Conservation (phyloP, 768 basidiomycete genomes). For the Bullera alba region DNA sequence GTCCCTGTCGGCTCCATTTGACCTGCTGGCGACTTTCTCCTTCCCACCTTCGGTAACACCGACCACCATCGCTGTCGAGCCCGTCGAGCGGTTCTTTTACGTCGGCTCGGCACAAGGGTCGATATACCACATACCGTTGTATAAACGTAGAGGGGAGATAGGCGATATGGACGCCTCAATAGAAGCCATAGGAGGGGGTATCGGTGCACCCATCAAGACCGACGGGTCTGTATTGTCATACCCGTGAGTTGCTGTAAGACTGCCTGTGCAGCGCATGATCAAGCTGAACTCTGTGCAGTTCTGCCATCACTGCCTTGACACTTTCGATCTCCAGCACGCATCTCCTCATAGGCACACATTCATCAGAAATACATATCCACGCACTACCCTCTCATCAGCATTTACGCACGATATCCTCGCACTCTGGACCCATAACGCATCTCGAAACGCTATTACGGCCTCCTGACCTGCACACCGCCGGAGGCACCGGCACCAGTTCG, state of each 20-base stretch:
- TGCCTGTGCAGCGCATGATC: background rate
- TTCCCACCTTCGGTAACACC: slow-evolving; percentile 69
- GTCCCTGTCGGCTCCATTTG: slow-evolving; percentile 52
- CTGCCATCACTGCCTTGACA: slow-evolving; percentile 63
- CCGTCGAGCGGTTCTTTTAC: slow-evolving; percentile 82
- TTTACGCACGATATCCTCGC: slow-evolving; percentile 60
- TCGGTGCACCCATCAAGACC: slow-evolving; percentile 26
- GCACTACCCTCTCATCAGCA: slow-evolving; percentile 86
- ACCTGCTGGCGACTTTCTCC: slow-evolving; percentile 76
- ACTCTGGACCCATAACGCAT: slow-evolving; percentile 58
- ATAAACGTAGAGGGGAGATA: slow-evolving; percentile 47
- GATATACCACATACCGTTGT: slow-evolving; percentile 73
- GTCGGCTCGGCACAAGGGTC: slow-evolving; percentile 70
- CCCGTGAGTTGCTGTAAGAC: slow-evolving; percentile 53
- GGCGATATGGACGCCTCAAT: slow-evolving; percentile 7
- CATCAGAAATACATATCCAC: slow-evolving; percentile 69
- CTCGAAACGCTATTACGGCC: slow-evolving; percentile 77
- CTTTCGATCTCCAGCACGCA: slow-evolving; percentile 72
- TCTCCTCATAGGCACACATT: slow-evolving; percentile 71
- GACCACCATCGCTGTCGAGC: slow-evolving; percentile 60
- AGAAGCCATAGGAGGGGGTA: slow-evolving; percentile 36
- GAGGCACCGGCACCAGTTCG: background rate
- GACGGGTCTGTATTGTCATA: slow-evolving; percentile 53
- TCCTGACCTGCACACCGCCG: slow-evolving; percentile 69
- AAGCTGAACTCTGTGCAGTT: slow-evolving; percentile 48